phyloP scores from a whole-genome alignment of 164 flowering plant species.

The Warburgia ugandensis region DNA sequence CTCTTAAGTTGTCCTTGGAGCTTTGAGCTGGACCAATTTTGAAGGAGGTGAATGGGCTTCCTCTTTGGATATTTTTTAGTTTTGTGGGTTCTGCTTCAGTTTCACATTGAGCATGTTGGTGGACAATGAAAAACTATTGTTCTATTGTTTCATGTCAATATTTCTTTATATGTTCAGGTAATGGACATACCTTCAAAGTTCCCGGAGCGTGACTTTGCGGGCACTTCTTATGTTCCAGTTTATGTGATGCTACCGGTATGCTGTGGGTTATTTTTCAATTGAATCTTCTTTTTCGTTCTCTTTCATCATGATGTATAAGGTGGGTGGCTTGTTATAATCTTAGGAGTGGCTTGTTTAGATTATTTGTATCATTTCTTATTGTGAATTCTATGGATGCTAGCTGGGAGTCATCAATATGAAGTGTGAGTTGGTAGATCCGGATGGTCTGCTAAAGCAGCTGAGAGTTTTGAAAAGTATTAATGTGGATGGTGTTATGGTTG shows the following conservation, averaged over 20 bases:
- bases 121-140: too few species aligned
- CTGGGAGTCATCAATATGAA: constrained; percentile 72
- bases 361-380: background rate
- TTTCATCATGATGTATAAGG: background rate
- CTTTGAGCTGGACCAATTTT: too few species aligned
- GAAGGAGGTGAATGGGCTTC: too few species aligned
- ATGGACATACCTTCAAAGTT: background rate
- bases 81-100: background rate
- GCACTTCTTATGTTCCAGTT: constrained; percentile 15
- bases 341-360: background rate
- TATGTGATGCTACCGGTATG: constrained; percentile 18
- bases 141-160: background rate
- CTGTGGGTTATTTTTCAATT: constrained; percentile 7
- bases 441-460: constrained; percentile 65
- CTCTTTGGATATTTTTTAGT: too few species aligned
- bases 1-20: too few species aligned
- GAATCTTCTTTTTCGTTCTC: background rate
- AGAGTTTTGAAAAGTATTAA: constrained; percentile 62
- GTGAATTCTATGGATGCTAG: constrained; percentile 32
- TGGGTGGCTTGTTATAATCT: background rate
- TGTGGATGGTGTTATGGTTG: constrained; percentile 81
- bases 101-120: background rate
- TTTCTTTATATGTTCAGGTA: constrained; percentile 18
- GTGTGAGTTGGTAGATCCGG: constrained; percentile 82
- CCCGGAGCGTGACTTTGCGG: constrained; percentile 17